Percentiles rank a stretch among this genome's conserved stretches.
Conservation (phyloP, 371 early-diverging fungal genomes). For the Rhizopus stolonifer region DNA sequence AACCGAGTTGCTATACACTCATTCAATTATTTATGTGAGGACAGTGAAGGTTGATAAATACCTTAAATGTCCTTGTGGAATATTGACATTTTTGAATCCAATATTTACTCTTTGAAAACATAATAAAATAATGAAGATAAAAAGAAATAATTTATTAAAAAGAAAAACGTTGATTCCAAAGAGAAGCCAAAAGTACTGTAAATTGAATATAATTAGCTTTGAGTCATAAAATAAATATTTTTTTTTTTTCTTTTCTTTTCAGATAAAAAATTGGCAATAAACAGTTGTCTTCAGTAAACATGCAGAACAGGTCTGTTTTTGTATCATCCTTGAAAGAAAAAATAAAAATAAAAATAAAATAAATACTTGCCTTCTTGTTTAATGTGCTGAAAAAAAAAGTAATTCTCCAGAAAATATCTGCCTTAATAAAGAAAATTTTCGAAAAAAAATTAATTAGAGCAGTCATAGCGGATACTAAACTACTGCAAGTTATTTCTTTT, state of each 20-base stretch:
- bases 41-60: not conserved
- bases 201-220: not conserved
- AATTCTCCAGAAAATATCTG: too few species aligned
- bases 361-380: constrained; percentile 19
- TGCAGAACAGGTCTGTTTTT: constrained; percentile 38
- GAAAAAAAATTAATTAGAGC: constrained; percentile 1
- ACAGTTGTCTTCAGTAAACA: constrained; percentile 28
- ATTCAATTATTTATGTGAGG: not conserved
- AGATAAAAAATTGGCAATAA: constrained; percentile 23
- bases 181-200: not conserved
- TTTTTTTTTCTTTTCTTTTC: constrained; percentile 11
- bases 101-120: not conserved
- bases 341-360: constrained; percentile 2
- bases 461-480: not conserved
- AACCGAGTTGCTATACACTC: constrained; percentile 48
- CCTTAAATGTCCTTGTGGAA: constrained; percentile 20
- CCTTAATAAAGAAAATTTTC: constrained; percentile 1
- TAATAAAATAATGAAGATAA: not conserved
- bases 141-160: constrained; percentile 8
- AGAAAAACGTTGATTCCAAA: not conserved
- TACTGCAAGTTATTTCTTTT: not conserved
- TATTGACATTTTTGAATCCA: constrained; percentile 10
- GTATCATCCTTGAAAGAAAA: constrained; percentile 21
- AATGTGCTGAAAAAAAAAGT: not conserved
- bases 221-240: not conserved